Conservation (phyloP, 176 grass and related monocot genomes). For the Leersia perrieri region DNA sequence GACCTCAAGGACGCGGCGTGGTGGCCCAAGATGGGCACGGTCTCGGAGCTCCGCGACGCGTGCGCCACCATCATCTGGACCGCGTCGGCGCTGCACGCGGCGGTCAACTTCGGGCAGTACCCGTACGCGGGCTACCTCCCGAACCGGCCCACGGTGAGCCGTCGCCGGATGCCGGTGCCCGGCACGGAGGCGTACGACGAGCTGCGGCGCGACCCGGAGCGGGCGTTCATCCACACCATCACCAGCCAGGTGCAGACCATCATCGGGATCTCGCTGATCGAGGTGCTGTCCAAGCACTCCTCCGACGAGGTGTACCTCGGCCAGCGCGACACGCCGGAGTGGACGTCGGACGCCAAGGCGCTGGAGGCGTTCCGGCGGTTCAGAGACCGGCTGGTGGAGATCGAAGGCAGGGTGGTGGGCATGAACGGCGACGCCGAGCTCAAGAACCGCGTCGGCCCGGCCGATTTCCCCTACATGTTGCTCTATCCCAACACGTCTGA, state of each 20-base stretch:
- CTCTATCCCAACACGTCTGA: conserved; percentile 83
- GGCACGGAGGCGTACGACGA: conserved; percentile 43
- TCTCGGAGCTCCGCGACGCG: conserved; percentile 46
- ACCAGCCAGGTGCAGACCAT: conserved; percentile 85
- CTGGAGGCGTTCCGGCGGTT: conserved; percentile 51
- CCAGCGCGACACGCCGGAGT: conserved; percentile 62
- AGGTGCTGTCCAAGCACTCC: conserved; percentile 74
- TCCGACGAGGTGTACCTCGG: conserved; percentile 80
- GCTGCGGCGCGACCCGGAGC: conserved; percentile 50
- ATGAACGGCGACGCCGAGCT: conserved; percentile 40
- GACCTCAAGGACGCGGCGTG: conserved; percentile 60
- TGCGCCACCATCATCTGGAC: conserved; percentile 83
- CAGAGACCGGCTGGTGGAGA: conserved; percentile 39
- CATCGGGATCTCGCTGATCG: conserved; percentile 65
- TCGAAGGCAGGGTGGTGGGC: conserved; percentile 46
- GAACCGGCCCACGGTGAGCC: conserved; percentile 74
- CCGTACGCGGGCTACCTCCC: conserved; percentile 76
- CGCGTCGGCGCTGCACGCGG: conserved; percentile 81
- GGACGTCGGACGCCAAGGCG: conserved; percentile 54
- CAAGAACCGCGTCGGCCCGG: conserved; percentile 57
- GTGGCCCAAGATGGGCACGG: conserved; percentile 56
- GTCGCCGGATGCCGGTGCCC: conserved; percentile 58
- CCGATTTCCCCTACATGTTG: conserved; percentile 65
- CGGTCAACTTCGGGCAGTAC: conserved; percentile 91
- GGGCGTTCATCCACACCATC: conserved; percentile 63